Conservation (phyloP, 2,329 filamentous ascomycete genomes). For the Fragosphaeria purpurea region DNA sequence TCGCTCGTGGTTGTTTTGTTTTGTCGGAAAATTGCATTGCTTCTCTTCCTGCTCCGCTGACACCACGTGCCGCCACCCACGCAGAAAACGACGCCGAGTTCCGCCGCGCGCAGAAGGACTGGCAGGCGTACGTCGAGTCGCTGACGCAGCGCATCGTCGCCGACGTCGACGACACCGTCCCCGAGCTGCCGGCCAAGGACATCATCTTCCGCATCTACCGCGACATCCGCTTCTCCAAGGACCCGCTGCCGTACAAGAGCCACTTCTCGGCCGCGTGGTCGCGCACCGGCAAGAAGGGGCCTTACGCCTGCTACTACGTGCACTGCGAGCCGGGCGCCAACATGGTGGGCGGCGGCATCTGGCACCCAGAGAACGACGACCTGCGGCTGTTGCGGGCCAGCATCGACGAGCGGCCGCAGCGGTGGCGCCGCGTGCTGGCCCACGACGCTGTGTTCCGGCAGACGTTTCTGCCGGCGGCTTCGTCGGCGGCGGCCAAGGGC, state of each 20-base stretch:
- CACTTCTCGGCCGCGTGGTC: slow-evolving; percentile 83
- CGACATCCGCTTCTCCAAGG: slow-evolving; percentile 74
- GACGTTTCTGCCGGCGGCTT: slow-evolving; percentile 50
- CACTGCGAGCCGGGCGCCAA: slow-evolving; percentile 62
- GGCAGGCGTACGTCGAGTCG: slow-evolving; percentile 65
- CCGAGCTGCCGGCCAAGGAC: slow-evolving; percentile 78
- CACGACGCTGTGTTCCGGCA: slow-evolving; percentile 50
- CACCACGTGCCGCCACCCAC: background rate
- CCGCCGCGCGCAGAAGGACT: slow-evolving; percentile 68
- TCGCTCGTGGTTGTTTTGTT: too few relatives aligned
- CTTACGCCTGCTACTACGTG: slow-evolving; percentile 82
- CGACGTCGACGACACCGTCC: slow-evolving; percentile 68
- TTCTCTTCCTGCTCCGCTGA: too few relatives aligned
- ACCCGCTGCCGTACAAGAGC: slow-evolving; percentile 78
- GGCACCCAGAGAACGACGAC: slow-evolving; percentile 62
- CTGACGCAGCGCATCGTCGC: slow-evolving; percentile 57
- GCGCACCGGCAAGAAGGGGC: slow-evolving; percentile 75
- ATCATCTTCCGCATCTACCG: slow-evolving; percentile 81
- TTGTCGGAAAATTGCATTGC: too few relatives aligned
- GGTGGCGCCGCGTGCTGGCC: slow-evolving; percentile 58
- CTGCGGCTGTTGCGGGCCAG: slow-evolving; percentile 59
- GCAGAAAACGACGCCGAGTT: slow-evolving; percentile 72
- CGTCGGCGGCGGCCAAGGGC: slow-evolving; percentile 42
- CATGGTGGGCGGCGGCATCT: slow-evolving; percentile 73
- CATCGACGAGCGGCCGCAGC: slow-evolving; percentile 62